Evolutionary conservation across 306 rosid genomes (phyloP).

Genomic region (Sicyos edulis): DNA sequence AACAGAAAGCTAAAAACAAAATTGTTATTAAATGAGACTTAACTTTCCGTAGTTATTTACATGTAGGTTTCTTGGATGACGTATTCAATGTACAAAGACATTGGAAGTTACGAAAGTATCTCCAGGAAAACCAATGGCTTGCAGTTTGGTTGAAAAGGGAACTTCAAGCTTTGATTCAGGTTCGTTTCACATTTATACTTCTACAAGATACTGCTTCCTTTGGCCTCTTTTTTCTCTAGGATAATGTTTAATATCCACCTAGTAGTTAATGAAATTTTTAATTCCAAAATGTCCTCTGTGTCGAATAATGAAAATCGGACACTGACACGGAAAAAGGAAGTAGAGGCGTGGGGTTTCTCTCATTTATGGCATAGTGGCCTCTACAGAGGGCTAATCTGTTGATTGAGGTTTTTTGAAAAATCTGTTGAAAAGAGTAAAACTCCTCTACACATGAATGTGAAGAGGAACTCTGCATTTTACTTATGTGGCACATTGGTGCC

Average conservation of each 20-base stretch:
- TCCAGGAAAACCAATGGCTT: slow-evolving; percentile 69
- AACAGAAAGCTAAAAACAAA: too few species aligned
- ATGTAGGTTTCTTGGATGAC: slow-evolving; percentile 56
- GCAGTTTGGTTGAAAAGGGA: slow-evolving; percentile 77
- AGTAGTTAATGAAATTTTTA: not conserved
- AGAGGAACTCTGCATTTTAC: too few species aligned
- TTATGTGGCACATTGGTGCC: too few species aligned
- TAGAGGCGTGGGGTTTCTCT: too few species aligned
- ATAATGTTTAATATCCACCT: not conserved
- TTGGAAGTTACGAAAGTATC: slow-evolving; percentile 60
- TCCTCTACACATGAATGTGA: too few species aligned
- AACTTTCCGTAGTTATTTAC: slow-evolving; percentile 17
- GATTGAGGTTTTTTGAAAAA: too few species aligned
- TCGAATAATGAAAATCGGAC: not conserved
- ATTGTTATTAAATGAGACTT: too few species aligned
- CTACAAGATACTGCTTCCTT: not conserved
- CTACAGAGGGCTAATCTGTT: too few species aligned
- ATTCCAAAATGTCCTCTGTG: not conserved
- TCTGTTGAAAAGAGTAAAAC: too few species aligned
- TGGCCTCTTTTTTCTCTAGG: not conserved
- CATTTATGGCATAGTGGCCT: too few species aligned
- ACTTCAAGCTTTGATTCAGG: slow-evolving; percentile 81
- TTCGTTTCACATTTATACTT: slow-evolving; percentile 16
- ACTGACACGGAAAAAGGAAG: too few species aligned
- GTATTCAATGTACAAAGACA: slow-evolving; percentile 43